Evolutionary conservation across 2,329 filamentous ascomycete genomes (phyloP), one percentile per base, ranked within the genome.

Genomic region (Ophiostoma fasciatum): DNA sequence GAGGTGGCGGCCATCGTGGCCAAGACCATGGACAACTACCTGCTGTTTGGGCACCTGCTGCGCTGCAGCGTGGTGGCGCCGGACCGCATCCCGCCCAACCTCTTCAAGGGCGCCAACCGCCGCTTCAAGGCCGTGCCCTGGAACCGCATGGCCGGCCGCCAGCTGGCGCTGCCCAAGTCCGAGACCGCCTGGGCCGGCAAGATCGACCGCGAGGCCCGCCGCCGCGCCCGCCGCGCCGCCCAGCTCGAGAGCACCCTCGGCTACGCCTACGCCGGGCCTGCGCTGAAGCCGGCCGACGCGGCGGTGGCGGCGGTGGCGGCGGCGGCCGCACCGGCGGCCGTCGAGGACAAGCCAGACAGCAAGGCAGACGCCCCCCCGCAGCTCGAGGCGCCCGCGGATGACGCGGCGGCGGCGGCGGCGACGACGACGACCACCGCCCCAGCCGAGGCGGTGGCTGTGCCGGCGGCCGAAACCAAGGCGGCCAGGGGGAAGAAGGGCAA

Each of bases 11-110:
- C 83, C 49, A 85, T 96, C 48, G 88, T 93, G 21, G 79, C 83
- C 33, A 82, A 85, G 61, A 94, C 90, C 17, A 98, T 98, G 90
- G 75, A 94, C 66, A 92, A 87, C 61, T 98, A 98, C 59, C 74
- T 96, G 27, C 70, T 98, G 52, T 96, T 94, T 56, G 83, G 84
- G 6, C 88, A 94, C 55, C 81, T 96, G 43, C 66, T 98, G 48
- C 88, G 92, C 59, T 88, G 87, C 59, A 36, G 38, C 39, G 39
- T 46, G 18, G 71, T 94, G 4, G 74, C 82, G 4, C 63, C 74
- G 39, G 82, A 82, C 42, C 76, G 87, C 52, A 64, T 94, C 29
- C 83, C 92, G 54, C 68, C 76, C 18, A 69, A 83, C 42, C 63
- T 94, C 36, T 96, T 85, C 74, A 85, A 90, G 61, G 85, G 85